Base-by-base conservation (phyloP, 305 asterid species). In the Plantago coronopus region DNA sequence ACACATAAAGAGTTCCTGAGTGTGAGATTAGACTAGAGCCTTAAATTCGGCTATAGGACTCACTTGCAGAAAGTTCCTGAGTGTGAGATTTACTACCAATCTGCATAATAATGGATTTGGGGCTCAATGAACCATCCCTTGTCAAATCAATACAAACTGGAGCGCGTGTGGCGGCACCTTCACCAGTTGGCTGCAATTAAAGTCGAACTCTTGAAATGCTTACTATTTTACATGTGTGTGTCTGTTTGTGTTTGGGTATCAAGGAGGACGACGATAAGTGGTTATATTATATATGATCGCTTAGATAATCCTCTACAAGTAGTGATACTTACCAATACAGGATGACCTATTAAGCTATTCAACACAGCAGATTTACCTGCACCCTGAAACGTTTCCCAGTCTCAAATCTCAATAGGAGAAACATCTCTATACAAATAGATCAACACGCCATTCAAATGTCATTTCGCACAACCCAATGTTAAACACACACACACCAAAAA, bases 341-440 rank as follows among this genome's bases (percentile, higher is more conserved):
- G 94, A 78, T 87, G 96, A 27, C 96, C 94, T 17, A 87, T 81
- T 69, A 87, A 79, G 78, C 96, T 87, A 78, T 87, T 87, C 62
- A 87, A 76, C 22, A 83, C 91, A 40, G 94, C 94, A 57, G 96
- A 87, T 72, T 87, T 87, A 67, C 96, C 96, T 51, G 94, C 88
- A 75, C 96, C 91, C 96, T 87, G 94, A 45, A 71, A 50, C 66
- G 62, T 18, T n/a, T n/a, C n/a, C n/a, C n/a, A n/a, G n/a, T 34
- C 54, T 49, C 61, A 45, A 68, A 18, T 3, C 38, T 68, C 62
- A 69, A 65, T 12, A 14, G 55, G 13, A 13, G 57, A 22, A 23
- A 53, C 2, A 53, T 5, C 1, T 31, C 38, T 5, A 5, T 31
- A n/a, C n/a, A n/a, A n/a, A n/a, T n/a, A n/a, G n/a, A n/a, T n/a